Evolutionary conservation across 192 early-diverging fungal species (phyloP).

Genomic region (Dimargaris cristalligena): DNA sequence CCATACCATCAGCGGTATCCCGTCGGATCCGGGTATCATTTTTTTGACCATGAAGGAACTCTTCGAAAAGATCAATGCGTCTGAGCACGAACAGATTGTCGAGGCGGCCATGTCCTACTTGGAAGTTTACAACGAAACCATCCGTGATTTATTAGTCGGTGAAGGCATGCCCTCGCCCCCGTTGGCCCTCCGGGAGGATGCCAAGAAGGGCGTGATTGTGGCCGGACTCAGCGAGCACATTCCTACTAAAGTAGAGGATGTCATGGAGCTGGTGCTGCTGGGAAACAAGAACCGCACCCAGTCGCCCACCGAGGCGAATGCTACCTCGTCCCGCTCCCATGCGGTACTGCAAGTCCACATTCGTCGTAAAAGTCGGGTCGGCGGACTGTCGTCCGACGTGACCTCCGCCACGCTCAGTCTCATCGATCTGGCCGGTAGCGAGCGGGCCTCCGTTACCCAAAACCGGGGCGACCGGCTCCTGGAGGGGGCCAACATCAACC

Average conservation of each 20-base stretch:
- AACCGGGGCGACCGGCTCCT: slow-evolving; percentile 47
- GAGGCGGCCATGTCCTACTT: slow-evolving; percentile 66
- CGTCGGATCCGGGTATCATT: slow-evolving; percentile 49
- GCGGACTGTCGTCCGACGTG: slow-evolving; percentile 26
- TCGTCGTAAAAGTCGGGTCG: slow-evolving; percentile 17
- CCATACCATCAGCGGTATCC: slow-evolving; percentile 58
- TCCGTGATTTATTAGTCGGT: slow-evolving; percentile 60
- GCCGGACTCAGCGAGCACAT: slow-evolving; percentile 51
- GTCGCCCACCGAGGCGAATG: slow-evolving; percentile 60
- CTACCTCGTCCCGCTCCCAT: slow-evolving; percentile 52
- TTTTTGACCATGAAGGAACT: slow-evolving; percentile 44
- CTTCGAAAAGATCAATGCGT: slow-evolving; percentile 27
- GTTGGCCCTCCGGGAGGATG: slow-evolving; percentile 64
- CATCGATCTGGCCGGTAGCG: slow-evolving; percentile 63
- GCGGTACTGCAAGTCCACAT: slow-evolving; percentile 57
- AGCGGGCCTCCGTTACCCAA: slow-evolving; percentile 41
- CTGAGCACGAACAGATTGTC: slow-evolving; percentile 38
- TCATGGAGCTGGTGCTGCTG: slow-evolving; percentile 30
- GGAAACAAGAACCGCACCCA: slow-evolving; percentile 60
- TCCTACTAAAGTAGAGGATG: slow-evolving; percentile 30
- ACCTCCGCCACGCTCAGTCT: slow-evolving; percentile 43
- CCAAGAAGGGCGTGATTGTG: slow-evolving; percentile 42
- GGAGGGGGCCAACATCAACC: slow-evolving; percentile 68
- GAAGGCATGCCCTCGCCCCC: slow-evolving; percentile 14
- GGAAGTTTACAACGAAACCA: slow-evolving; percentile 94